These are phyloP conservation scores for Zygosaccharomyces bailii DNA, from an alignment of 805 yeast genomes.

Conservation along the genomic window DNA sequence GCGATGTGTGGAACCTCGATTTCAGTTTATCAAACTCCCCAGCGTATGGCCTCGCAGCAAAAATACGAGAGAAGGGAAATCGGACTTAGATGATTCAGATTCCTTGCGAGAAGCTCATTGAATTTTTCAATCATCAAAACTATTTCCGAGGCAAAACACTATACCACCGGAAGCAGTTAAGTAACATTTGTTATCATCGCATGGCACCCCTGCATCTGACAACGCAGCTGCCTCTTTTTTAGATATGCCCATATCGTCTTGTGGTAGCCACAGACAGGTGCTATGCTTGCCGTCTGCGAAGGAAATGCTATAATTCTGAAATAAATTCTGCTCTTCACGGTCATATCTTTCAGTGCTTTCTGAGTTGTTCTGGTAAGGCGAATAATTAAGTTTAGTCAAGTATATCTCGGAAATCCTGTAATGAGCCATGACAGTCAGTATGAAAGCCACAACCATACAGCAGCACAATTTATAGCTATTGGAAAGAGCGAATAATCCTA, in stretches of 20 bases:
- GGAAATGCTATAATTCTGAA: constrained; percentile 11
- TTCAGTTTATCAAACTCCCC: constrained; percentile 80
- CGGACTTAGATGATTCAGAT: constrained; percentile 14
- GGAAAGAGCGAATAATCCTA: constrained; percentile 71
- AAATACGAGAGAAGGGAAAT: constrained; percentile 46
- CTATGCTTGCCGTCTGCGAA: constrained; percentile 16
- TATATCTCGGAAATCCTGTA: constrained; percentile 40
- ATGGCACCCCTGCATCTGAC: constrained; percentile 16
- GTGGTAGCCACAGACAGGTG: constrained; percentile 42
- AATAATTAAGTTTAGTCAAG: constrained; percentile 16
- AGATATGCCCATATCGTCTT: constrained; percentile 39
- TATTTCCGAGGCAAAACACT: constrained; percentile 7
- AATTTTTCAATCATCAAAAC: background rate
- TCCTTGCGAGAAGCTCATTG: constrained; percentile 3
- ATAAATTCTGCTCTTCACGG: constrained; percentile 1
- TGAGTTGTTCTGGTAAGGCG: constrained; percentile 6
- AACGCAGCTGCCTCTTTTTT: constrained; percentile 20
- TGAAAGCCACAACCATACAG: constrained; percentile 49
- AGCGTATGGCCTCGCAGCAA: constrained; percentile 78
- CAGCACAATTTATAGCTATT: constrained; percentile 44
- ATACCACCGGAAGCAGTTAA: constrained; percentile 20
- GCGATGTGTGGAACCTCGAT: constrained; percentile 90
- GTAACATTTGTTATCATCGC: constrained; percentile 13
- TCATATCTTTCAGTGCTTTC: constrained; percentile 5
- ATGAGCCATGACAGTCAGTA: constrained; percentile 58